Evolutionary conservation across 805 yeast species (phyloP).

Genomic region (Ogataea nitratoaversa): DNA sequence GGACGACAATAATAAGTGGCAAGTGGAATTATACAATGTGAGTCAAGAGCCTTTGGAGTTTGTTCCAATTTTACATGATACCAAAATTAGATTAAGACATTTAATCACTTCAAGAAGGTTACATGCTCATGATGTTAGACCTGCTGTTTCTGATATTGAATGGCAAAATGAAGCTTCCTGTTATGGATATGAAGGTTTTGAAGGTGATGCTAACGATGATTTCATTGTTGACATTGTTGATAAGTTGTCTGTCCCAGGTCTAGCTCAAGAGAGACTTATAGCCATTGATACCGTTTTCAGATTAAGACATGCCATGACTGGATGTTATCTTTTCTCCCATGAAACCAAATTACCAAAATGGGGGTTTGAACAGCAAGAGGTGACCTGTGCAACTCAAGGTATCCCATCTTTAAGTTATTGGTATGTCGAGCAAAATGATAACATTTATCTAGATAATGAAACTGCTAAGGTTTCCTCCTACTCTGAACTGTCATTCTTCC

Average conservation of each 20-base stretch:
- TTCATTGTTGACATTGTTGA: constrained; percentile 71
- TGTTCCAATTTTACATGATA: constrained; percentile 61
- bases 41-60: constrained; percentile 54
- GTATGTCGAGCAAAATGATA: constrained; percentile 70
- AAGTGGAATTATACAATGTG: constrained; percentile 61
- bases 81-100: constrained; percentile 67
- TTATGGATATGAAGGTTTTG: constrained; percentile 74
- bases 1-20: constrained; percentile 72
- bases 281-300: constrained; percentile 70
- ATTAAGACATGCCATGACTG: constrained; percentile 75
- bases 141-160: constrained; percentile 70
- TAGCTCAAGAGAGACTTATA: constrained; percentile 50
- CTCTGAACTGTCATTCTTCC: constrained; percentile 47
- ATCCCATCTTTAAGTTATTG: constrained; percentile 55
- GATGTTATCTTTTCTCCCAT: constrained; percentile 73
- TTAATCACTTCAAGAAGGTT: constrained; percentile 56
- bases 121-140: constrained; percentile 80
- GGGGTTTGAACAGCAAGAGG: constrained; percentile 85
- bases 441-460: constrained; percentile 38
- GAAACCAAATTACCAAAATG: constrained; percentile 72
- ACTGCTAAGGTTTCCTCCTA: constrained; percentile 51
- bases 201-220: constrained; percentile 82
- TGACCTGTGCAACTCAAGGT: constrained; percentile 73
- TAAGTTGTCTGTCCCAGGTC: constrained; percentile 43
- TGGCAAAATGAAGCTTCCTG: constrained; percentile 82